Evolutionary conservation across 208 protist species (phyloP), one percentile per base, ranked within the genome.

Genomic region (Leishmania turanica): DNA sequence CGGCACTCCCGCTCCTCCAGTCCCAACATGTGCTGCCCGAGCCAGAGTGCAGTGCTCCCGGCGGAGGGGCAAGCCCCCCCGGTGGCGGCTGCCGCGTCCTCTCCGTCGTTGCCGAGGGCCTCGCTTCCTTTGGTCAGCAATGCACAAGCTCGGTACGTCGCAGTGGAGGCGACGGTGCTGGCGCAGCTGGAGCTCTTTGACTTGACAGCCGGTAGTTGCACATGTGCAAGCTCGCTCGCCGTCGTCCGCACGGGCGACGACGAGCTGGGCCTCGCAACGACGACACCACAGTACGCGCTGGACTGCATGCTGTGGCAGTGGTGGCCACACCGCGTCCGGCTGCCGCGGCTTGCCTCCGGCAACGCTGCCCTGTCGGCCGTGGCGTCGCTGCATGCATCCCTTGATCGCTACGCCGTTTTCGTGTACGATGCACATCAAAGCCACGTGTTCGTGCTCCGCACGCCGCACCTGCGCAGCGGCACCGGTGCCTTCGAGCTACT

Each of bases 251-350:
- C 78, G 3, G 79, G 53, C 9, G 37, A n/a, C 42, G 75, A 84
- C 65, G 79, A 85, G 68, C 79, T 92, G 37, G 84, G 85, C 9
- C 79, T 93, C 27, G 88, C 84, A 2, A 51, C 81, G 6, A 82
- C 79, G 13, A 77, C 42, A 11, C 79, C 79, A 24, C 79, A 78
- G 19, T 77, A 80, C 45, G 82, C 84, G 6, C 73, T 88, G 7
- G 90, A 93, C 75, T 69, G 80, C 8, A 76, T 92, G 68, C 77
- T 88, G 66, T 96, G 91, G 91, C 56, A 87, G 27, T 95, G 93
- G 93, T 91, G 89, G 79, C 93, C 91, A 27, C 90, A 94, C 31
- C 84, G 88, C 11, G 51, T 95, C 47, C 81, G 85, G 11, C 42
- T 97, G 4, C 87, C 88, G 17, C 77, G 79, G 15, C 83, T 94